A percentile compares a stretch with the other conserved stretches of the same genome.
phyloP scores from a whole-genome alignment of 352 stramenopile species.

The Pythium plurisporium region DNA sequence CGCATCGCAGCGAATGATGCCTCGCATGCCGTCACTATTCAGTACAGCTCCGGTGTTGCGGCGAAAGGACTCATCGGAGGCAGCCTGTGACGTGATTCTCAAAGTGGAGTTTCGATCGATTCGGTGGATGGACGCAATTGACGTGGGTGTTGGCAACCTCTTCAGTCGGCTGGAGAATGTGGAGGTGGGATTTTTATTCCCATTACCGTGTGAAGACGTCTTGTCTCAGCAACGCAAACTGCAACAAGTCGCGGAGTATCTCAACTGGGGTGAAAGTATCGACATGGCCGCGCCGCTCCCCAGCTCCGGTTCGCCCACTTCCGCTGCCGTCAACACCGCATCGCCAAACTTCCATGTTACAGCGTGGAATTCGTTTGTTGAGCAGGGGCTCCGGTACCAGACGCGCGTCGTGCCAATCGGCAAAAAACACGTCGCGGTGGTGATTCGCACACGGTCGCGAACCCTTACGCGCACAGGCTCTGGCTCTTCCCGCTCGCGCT shows the following conservation, averaged over 20 bases:
- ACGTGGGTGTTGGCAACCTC: conserved; percentile 28
- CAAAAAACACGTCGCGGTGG: conserved; percentile 62
- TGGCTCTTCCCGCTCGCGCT: conserved; percentile 2
- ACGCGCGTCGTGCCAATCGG: conserved; percentile 41
- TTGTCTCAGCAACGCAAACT: conserved; percentile 77
- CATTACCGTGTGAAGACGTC: conserved; percentile 75
- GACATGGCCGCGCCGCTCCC: conserved; percentile 15
- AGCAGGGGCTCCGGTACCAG: conserved; percentile 56
- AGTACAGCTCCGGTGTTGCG: conserved; percentile 23
- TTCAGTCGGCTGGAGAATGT: conserved; percentile 67
- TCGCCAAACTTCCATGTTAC: conserved; percentile 71
- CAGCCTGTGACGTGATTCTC: conserved; percentile 49
- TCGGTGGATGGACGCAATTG: conserved; percentile 60
- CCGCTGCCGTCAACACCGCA: conserved; percentile 21
- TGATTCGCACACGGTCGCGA: conserved; percentile 27
- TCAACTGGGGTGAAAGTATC: conserved; percentile 48
- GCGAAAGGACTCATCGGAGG: conserved; percentile 59
- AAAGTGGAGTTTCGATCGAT: conserved; percentile 70
- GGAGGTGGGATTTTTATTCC: conserved; percentile 73
- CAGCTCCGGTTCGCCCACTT: conserved; percentile 16
- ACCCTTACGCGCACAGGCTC: conserved; percentile 22
- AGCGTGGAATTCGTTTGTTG: conserved; percentile 71
- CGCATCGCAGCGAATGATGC: conserved; percentile 1
- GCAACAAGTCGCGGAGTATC: conserved; percentile 64
- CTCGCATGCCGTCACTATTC: conserved; percentile 17